Percentiles rank a stretch among this genome's conserved stretches.
phyloP scores from a whole-genome alignment of 2,329 filamentous ascomycete genomes.

The Calonectria honghensis region DNA sequence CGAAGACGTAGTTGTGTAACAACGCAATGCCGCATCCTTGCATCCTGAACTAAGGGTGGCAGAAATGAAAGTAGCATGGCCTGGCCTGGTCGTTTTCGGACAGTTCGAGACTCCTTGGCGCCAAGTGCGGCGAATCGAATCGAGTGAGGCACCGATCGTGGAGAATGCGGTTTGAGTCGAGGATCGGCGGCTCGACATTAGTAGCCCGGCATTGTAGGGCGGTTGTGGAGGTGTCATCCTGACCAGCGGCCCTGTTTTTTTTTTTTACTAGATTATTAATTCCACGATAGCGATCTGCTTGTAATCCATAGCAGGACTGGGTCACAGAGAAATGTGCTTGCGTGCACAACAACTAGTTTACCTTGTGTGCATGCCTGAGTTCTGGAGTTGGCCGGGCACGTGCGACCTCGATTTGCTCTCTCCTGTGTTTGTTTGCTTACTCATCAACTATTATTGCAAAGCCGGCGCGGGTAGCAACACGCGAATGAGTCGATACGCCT shows the following conservation, averaged over 20 bases:
- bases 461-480: background rate
- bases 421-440: background rate
- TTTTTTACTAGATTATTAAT: background rate
- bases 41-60: background rate
- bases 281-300: background rate
- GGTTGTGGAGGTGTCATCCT: background rate
- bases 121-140: background rate
- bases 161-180: background rate
- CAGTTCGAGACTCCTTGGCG: slow-evolving; percentile 12
- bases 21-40: background rate
- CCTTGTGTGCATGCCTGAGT: background rate
- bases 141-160: background rate
- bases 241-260: background rate
- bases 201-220: background rate
- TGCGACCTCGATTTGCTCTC: background rate
- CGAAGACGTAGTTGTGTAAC: background rate
- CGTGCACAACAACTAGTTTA: background rate
- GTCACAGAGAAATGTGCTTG: background rate
- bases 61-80: background rate
- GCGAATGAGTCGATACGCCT: background rate
- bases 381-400: background rate
- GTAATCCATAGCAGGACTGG: background rate
- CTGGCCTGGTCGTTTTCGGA: background rate
- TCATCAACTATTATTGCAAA: background rate
- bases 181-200: background rate